Evolutionary conservation across 805 yeast genomes (phyloP).

Genomic region (Wickerhamiella allomyrinae): DNA sequence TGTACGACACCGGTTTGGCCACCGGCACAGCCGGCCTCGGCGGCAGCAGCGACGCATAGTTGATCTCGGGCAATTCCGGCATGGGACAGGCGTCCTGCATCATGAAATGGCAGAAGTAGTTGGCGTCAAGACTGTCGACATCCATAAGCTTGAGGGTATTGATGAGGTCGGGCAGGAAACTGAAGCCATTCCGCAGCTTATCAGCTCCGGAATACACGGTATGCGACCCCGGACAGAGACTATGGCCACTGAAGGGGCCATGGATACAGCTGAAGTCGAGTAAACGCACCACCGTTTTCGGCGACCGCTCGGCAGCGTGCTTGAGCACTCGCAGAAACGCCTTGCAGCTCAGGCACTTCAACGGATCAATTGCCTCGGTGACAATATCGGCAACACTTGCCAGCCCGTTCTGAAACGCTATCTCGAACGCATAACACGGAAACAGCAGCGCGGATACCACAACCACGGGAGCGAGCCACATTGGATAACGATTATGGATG

Average conservation of each 20-base stretch:
- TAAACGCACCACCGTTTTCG: slow-evolving; percentile 1
- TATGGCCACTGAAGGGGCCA: slow-evolving; percentile 6
- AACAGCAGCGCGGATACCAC: too few species aligned
- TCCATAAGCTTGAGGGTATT: slow-evolving; percentile 39
- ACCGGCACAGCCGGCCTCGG: slow-evolving; percentile 24
- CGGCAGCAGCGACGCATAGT: slow-evolving; percentile 33
- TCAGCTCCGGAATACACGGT: slow-evolving; percentile 7
- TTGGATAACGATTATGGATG: too few species aligned
- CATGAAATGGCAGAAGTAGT: slow-evolving; percentile 45
- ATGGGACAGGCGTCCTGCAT: slow-evolving; percentile 36
- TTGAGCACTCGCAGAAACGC: slow-evolving; percentile 5
- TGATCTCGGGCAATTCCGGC: slow-evolving; percentile 39
- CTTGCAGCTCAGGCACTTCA: slow-evolving; percentile 10
- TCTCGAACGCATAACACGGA: too few species aligned
- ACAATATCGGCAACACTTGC: too few species aligned
- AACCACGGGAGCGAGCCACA: too few species aligned
- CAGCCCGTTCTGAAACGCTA: too few species aligned
- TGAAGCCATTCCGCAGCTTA: slow-evolving; percentile 7
- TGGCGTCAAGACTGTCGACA: slow-evolving; percentile 40
- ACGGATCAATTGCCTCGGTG: not conserved
- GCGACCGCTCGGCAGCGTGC: slow-evolving; percentile 1
- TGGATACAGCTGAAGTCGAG: slow-evolving; percentile 11
- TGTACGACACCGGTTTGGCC: not conserved
- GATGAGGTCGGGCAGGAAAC: slow-evolving; percentile 30
- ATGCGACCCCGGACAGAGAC: slow-evolving; percentile 10